These are phyloP conservation scores for Aphanomyces euteiches DNA, from an alignment of 352 stramenopile genomes.

Conservation along the genomic window DNA sequence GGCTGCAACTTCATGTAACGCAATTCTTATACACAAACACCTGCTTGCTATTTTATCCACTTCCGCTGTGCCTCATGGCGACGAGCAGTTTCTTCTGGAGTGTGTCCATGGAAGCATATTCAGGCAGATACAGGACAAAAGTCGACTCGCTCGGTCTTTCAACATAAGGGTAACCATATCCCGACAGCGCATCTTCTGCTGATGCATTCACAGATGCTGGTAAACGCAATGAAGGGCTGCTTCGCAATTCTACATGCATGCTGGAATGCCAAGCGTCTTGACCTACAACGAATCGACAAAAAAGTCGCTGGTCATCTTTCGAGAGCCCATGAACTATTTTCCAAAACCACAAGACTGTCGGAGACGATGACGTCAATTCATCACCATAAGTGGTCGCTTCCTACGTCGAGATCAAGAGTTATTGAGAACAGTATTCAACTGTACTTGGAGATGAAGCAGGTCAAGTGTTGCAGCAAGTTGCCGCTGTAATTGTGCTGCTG, in stretches of 20 bases:
- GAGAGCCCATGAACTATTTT: constrained; percentile 12
- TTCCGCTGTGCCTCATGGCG: constrained; percentile 39
- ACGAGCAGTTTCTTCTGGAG: constrained; percentile 61
- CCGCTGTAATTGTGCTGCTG: neutral
- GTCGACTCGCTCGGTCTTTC: neutral
- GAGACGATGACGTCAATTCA: neutral
- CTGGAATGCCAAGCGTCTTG: neutral
- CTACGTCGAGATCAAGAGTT: neutral
- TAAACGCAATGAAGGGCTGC: neutral
- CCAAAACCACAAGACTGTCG: neutral
- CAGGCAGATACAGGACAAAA: constrained; percentile 49
- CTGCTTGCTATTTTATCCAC: neutral
- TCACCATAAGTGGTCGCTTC: constrained; percentile 6
- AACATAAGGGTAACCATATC: constrained; percentile 12
- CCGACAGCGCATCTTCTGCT: neutral
- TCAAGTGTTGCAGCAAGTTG: neutral
- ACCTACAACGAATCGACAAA: constrained; percentile 18
- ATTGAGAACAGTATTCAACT: neutral
- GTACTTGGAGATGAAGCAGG: constrained; percentile 11
- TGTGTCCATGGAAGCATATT: constrained; percentile 47
- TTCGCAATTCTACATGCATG: neutral
- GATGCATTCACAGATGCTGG: neutral
- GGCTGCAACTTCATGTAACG: constrained; percentile 26
- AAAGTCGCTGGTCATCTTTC: neutral
- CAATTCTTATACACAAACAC: neutral